These are phyloP conservation scores for Aspergillus phoenicis DNA, from an alignment of 2,329 filamentous ascomycete genomes.

Conservation along the genomic window DNA sequence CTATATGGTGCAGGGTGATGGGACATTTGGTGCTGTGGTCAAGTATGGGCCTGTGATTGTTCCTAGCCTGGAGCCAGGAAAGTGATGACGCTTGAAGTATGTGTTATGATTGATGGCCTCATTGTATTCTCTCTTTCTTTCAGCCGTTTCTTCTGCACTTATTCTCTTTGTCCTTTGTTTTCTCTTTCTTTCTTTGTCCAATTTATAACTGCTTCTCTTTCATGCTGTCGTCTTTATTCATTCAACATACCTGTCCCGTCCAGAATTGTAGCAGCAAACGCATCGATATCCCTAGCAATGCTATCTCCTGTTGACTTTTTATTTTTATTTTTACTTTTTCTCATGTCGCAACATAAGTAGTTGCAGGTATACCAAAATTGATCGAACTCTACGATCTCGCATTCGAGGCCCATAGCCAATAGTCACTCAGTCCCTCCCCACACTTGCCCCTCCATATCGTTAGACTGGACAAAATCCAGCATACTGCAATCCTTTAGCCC, in stretches of 20 bases:
- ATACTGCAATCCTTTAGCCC: too few relatives aligned
- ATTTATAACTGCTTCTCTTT: background rate
- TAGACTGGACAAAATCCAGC: too few relatives aligned
- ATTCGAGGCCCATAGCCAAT: background rate
- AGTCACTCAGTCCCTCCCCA: background rate
- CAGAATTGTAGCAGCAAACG: background rate
- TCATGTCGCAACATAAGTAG: too few relatives aligned
- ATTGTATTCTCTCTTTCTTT: too few relatives aligned
- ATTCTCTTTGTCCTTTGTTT: constrained; percentile 11
- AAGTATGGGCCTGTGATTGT: constrained; percentile 98
- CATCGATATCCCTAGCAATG: background rate
- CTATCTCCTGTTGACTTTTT: background rate
- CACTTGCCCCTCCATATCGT: background rate
- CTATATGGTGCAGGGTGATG: constrained; percentile 94
- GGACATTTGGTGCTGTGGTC: constrained; percentile 75
- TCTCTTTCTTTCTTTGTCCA: background rate
- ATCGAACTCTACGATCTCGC: background rate
- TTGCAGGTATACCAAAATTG: background rate
- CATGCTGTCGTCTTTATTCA: background rate
- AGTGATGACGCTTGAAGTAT: constrained; percentile 41
- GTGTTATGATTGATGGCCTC: background rate
- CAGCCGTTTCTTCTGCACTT: background rate
- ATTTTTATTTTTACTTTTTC: too few relatives aligned
- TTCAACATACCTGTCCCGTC: background rate
- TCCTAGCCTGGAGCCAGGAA: constrained; percentile 77